Evolutionary conservation across 2,329 filamentous ascomycete species (phyloP).

Genomic region (Fusarium torreyae): DNA sequence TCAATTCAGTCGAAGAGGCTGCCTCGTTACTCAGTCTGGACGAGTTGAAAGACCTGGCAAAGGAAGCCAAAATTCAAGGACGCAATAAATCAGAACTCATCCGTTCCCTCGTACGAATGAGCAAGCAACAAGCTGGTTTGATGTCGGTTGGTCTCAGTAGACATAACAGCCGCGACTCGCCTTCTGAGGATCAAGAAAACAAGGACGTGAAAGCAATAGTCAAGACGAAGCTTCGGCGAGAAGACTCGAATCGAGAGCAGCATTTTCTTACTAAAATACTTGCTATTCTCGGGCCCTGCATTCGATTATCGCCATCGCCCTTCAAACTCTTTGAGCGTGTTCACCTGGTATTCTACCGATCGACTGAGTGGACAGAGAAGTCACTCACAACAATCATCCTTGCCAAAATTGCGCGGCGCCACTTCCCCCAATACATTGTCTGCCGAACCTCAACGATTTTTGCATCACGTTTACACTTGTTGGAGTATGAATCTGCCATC

Average conservation of each 20-base stretch:
- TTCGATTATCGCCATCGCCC: constrained; percentile 80
- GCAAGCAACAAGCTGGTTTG: constrained; percentile 82
- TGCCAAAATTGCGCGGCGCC: constrained; percentile 87
- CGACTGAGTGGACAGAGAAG: constrained; percentile 97
- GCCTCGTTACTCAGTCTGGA: constrained; percentile 86
- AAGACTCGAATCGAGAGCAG: constrained; percentile 74
- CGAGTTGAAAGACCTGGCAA: constrained; percentile 87
- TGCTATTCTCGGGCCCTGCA: constrained; percentile 83
- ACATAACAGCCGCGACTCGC: constrained; percentile 72
- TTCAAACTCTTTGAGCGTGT: constrained; percentile 93
- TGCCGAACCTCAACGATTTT: constrained; percentile 94
- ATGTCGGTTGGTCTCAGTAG: constrained; percentile 77
- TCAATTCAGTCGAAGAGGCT: constrained; percentile 86
- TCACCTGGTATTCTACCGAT: constrained; percentile 95
- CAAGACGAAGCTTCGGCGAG: constrained; percentile 42
- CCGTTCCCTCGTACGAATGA: constrained; percentile 79
- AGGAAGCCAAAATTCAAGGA: constrained; percentile 87
- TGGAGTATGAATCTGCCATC: constrained; percentile 92
- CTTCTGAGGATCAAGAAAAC: constrained; percentile 61
- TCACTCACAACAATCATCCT: constrained; percentile 95
- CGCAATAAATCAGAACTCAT: constrained; percentile 89
- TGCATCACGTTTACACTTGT: constrained; percentile 76
- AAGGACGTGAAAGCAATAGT: constrained; percentile 32
- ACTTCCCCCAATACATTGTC: constrained; percentile 92
- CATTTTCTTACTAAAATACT: constrained; percentile 86